Evolutionary conservation across 768 basidiomycete genomes (phyloP), one percentile per base, ranked within the genome.

Genomic region (Boletus edulis): DNA sequence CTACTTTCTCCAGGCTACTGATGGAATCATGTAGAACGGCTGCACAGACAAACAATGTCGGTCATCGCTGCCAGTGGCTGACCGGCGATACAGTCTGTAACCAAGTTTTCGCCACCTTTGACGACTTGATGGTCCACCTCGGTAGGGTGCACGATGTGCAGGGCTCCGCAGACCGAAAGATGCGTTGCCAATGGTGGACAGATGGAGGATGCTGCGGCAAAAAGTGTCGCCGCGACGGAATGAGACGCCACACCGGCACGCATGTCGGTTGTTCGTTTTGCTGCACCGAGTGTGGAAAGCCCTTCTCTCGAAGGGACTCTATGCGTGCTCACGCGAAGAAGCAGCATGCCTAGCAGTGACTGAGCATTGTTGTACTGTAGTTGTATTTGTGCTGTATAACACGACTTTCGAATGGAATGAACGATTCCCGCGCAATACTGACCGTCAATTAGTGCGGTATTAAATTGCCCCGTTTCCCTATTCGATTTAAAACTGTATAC

Each of bases 141-240:
- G 31, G 29, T 4, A 0, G 0, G 2, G 18, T 2, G 0, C 64
- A 66, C 4, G 57, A 27, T 0, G 49, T 63, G 6, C 54, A 32
- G 2, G 64, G 64, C 0, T 0, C 45, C 0, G 58, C 58, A 0
- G 22, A 0, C 0, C 37, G 32, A 2, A 39, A 2, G 38, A 1
- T 62, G 1, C 1, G 4, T 4, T 64, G 61, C 20, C 31, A 24
- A 2, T 65, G 64, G 64, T 2, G 12, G 24, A 22, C 20, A 0
- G 4, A 17, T 0, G 0, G 8, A 3, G 22, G 24, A 0, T 0
- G 0, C 13, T 65, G 64, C n/a, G 18, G 29, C 4, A 17, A 39
- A 0, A 0, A 17, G 1, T 41, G 6, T 12, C 54, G 59, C 4
- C 41, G 65, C 2, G 43, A 57, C 9, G 37, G 8, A 0, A 38